A percentile compares a stretch with the other conserved stretches of the same genome.
Evolutionary conservation across 306 rosid genomes (phyloP).

Genomic region (Rosa chinensis): DNA sequence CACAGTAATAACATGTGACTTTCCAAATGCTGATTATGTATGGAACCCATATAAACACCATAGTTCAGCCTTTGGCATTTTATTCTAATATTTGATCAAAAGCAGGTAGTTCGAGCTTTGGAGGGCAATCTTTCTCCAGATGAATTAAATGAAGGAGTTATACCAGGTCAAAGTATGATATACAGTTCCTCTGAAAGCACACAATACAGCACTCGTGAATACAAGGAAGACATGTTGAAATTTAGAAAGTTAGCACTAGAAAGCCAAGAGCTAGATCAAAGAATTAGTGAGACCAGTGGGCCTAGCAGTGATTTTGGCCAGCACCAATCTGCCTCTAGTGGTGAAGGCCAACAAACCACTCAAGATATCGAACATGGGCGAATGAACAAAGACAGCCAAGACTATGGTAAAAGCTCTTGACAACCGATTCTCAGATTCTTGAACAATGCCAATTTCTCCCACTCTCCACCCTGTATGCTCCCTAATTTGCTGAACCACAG

Average conservation of each 20-base stretch:
- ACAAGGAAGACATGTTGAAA: constrained; percentile 46
- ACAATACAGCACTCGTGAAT: constrained; percentile 36
- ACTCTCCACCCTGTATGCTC: neutral
- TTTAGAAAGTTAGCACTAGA: constrained; percentile 33
- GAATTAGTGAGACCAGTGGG: constrained; percentile 23
- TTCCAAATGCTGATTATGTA: neutral
- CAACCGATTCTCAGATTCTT: constrained; percentile 18
- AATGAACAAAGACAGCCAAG: constrained; percentile 12
- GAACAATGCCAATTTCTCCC: neutral
- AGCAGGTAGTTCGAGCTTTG: constrained; percentile 45
- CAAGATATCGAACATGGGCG: constrained; percentile 34
- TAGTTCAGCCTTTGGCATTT: neutral
- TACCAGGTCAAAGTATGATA: constrained; percentile 34
- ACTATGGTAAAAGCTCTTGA: constrained; percentile 22
- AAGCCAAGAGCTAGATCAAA: constrained; percentile 36
- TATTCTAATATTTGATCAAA: neutral
- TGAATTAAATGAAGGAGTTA: constrained; percentile 32
- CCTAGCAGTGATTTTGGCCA: constrained; percentile 26
- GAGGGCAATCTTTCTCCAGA: constrained; percentile 39
- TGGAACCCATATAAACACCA: neutral
- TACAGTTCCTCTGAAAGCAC: constrained; percentile 27
- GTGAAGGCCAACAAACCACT: constrained; percentile 43
- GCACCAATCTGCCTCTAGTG: constrained; percentile 21
- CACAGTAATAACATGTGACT: neutral
- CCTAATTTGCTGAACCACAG: neutral